Evolutionary conservation across 768 basidiomycete genomes (phyloP).

Genomic region (Psilocybe cyanescens): DNA sequence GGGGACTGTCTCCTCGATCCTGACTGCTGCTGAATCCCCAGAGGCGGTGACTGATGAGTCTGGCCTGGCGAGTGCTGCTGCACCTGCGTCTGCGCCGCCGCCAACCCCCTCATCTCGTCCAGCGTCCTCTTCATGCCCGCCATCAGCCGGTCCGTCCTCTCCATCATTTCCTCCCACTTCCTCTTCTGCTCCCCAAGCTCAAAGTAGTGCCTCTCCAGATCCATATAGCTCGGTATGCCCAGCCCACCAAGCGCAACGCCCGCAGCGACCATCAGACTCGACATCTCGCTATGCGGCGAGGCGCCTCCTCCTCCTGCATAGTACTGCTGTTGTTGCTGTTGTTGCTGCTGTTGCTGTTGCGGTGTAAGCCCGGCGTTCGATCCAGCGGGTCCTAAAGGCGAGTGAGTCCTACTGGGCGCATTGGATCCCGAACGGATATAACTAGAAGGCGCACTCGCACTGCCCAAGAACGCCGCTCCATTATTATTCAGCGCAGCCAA

Average conservation of each 20-base stretch:
- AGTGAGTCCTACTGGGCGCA: constrained; percentile 75
- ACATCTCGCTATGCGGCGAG: constrained; percentile 29
- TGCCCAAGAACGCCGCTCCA: constrained; percentile 35
- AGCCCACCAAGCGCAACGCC: constrained; percentile 40
- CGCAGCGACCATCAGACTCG: constrained; percentile 36
- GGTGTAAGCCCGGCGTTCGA: constrained; percentile 18
- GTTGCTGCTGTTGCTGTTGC: not conserved
- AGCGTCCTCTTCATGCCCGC: constrained; percentile 71
- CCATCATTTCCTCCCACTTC: constrained; percentile 73
- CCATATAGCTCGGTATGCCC: constrained; percentile 50
- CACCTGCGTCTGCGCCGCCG: constrained; percentile 17
- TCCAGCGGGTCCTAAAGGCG: constrained; percentile 58
- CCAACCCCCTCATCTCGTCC: constrained; percentile 67
- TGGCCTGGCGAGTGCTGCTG: constrained; percentile 11
- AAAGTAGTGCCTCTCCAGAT: constrained; percentile 74
- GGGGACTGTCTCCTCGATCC: constrained; percentile 14
- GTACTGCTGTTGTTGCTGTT: constrained; percentile 23
- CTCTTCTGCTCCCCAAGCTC: constrained; percentile 66
- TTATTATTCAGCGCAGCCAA: constrained; percentile 43
- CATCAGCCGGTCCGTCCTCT: constrained; percentile 77
- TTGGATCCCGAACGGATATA: constrained; percentile 68
- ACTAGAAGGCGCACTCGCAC: constrained; percentile 48
- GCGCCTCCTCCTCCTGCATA: constrained; percentile 17
- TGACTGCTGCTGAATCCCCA: constrained; percentile 11
- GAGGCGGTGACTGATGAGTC: constrained; percentile 10